A percentile compares a stretch with the other conserved stretches of the same genome.
These are phyloP conservation scores for Rhynchospora tenuis DNA, from an alignment of 176 grass and related monocot genomes.

Conservation along the genomic window DNA sequence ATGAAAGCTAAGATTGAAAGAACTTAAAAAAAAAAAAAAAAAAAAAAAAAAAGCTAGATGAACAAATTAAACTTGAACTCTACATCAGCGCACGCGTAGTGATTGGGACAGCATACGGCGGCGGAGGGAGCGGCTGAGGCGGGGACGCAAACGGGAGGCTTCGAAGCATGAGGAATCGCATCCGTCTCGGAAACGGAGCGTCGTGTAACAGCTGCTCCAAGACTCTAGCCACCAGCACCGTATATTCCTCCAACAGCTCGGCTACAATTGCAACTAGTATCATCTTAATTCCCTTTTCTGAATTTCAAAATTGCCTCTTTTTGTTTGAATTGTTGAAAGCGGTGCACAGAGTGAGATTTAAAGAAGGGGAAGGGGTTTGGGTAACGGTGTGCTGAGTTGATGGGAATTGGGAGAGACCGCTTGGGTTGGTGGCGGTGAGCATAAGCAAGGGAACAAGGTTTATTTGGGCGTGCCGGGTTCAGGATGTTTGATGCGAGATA, in stretches of 20 bases:
- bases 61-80: not conserved
- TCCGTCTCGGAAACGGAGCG: conserved; percentile 66
- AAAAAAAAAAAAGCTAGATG: not conserved
- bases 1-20: not conserved
- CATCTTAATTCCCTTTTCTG: conserved; percentile 26
- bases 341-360: not conserved
- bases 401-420: conserved; percentile 13
- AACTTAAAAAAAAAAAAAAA: not conserved
- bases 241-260: conserved; percentile 93
- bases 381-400: conserved; percentile 23
- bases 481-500: not conserved
- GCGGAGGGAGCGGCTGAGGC: conserved; percentile 39
- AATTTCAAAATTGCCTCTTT: not conserved
- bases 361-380: not conserved
- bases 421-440: not conserved
- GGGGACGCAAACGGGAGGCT: conserved; percentile 67
- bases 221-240: conserved; percentile 57
- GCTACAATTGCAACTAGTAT: conserved; percentile 72
- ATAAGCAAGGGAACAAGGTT: no score
- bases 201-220: conserved; percentile 66
- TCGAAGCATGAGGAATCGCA: conserved; percentile 87
- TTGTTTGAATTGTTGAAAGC: not conserved
- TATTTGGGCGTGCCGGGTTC: conserved; percentile 6
- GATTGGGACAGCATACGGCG: conserved; percentile 54
- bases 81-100: conserved; percentile 25